Evolutionary conservation across 257 asterid genomes (phyloP).

Genomic region (Rubia yunnanensis): DNA sequence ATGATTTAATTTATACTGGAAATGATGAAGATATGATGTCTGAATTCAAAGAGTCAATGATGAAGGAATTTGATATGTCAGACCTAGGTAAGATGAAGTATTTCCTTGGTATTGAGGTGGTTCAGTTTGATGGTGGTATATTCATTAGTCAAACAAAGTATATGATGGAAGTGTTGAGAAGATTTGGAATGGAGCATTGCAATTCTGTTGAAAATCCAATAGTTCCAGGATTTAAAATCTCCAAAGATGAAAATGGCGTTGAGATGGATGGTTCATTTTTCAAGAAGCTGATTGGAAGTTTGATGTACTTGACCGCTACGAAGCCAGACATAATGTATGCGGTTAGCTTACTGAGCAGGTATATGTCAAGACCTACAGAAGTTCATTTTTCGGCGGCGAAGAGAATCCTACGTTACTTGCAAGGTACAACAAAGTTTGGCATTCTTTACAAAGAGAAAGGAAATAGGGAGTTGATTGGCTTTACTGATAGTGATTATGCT

Average conservation of each 20-base stretch:
- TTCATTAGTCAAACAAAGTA: not conserved
- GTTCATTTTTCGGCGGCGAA: not conserved
- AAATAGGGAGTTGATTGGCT: not conserved
- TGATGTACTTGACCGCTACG: slow-evolving; percentile 1
- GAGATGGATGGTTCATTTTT: not conserved
- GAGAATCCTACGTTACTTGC: not conserved
- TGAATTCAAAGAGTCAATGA: not conserved
- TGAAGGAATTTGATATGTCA: not conserved
- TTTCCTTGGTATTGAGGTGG: not conserved
- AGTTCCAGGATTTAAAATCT: not conserved
- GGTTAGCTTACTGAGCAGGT: not conserved
- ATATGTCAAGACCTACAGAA: not conserved
- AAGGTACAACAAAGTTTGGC: not conserved
- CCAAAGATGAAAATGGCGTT: not conserved
- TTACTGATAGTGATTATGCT: not conserved
- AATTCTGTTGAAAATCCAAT: not conserved
- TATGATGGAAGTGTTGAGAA: not conserved
- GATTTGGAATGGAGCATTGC: not conserved
- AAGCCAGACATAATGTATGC: not conserved
- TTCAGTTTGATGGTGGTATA: not conserved
- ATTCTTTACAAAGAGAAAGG: not conserved
- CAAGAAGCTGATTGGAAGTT: not conserved
- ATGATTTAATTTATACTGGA: not conserved
- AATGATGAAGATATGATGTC: not conserved
- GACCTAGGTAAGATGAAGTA: not conserved